phyloP scores from a whole-genome alignment of 768 basidiomycete species.

The Lepiota brunneoincarnata region DNA sequence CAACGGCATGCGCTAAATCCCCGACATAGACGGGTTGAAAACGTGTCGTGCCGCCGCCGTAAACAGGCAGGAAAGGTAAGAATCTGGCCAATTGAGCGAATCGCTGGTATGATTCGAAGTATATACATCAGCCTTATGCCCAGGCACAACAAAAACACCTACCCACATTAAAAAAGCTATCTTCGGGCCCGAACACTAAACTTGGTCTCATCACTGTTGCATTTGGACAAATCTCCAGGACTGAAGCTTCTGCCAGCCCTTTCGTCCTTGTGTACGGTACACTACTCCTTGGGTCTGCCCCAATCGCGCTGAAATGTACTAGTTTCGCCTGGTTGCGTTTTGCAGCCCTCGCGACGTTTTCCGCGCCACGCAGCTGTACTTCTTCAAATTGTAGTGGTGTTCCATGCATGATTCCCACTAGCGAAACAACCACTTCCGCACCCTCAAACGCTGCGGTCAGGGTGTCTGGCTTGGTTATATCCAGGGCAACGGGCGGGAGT shows the following conservation, averaged over 20 bases:
- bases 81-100: constrained; percentile 59
- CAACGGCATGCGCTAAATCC: constrained; percentile 62
- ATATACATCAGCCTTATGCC: background rate
- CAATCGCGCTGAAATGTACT: constrained; percentile 71
- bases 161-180: constrained; percentile 73
- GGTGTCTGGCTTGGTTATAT: constrained; percentile 53
- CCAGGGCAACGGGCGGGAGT: constrained; percentile 42
- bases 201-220: constrained; percentile 71
- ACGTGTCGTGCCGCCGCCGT: constrained; percentile 59
- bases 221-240: constrained; percentile 41
- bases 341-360: constrained; percentile 59
- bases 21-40: constrained; percentile 77
- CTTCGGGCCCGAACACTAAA: constrained; percentile 73
- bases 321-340: constrained; percentile 52
- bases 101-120: constrained; percentile 34
- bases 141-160: constrained; percentile 23
- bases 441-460: constrained; percentile 47
- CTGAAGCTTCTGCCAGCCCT: constrained; percentile 56
- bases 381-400: constrained; percentile 51
- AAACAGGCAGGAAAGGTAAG: constrained; percentile 75
- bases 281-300: constrained; percentile 56
- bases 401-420: constrained; percentile 69
- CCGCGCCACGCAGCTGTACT: constrained; percentile 63
- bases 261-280: constrained; percentile 65
- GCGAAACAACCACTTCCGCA: constrained; percentile 59